phyloP scores from a whole-genome alignment of 2,329 filamentous ascomycete species.

The Arthrobotrys musiformis region DNA sequence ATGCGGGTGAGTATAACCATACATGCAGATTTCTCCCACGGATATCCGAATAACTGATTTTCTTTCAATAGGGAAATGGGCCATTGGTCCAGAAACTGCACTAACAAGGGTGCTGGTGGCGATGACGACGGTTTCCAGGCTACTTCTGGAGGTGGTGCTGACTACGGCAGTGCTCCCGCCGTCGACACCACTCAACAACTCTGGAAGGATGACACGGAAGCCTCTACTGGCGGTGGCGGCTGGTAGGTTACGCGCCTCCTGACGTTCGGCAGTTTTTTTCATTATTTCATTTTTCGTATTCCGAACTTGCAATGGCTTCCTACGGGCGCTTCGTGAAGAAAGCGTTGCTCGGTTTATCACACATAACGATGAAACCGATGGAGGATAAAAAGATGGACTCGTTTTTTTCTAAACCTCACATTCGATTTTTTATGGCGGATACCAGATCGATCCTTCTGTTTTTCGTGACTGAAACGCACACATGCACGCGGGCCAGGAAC shows the following conservation, averaged over 20 bases:
- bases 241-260: conserved; percentile 27
- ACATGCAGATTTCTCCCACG: neutral
- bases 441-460: neutral
- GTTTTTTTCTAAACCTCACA: neutral
- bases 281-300: conserved; percentile 14
- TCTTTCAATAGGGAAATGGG: conserved; percentile 35
- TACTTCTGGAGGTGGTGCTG: conserved; percentile 47
- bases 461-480: neutral
- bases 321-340: conserved; percentile 4
- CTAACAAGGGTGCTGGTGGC: conserved; percentile 31
- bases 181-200: conserved; percentile 22
- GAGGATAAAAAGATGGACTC: neutral
- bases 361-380: neutral
- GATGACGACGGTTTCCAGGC: conserved; percentile 32
- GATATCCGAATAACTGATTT: neutral
- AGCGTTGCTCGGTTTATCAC: neutral
- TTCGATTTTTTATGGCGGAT: neutral
- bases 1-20: conserved; percentile 34
- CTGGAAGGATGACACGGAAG: conserved; percentile 25
- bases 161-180: neutral
- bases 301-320: neutral
- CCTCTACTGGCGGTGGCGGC: conserved; percentile 17
- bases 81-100: conserved; percentile 33
- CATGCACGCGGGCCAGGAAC: no score
- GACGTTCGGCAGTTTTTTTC: neutral